A percentile compares a stretch with the other conserved stretches of the same genome.
Evolutionary conservation across 768 basidiomycete species (phyloP).

Genomic region (Mycena rosella): DNA sequence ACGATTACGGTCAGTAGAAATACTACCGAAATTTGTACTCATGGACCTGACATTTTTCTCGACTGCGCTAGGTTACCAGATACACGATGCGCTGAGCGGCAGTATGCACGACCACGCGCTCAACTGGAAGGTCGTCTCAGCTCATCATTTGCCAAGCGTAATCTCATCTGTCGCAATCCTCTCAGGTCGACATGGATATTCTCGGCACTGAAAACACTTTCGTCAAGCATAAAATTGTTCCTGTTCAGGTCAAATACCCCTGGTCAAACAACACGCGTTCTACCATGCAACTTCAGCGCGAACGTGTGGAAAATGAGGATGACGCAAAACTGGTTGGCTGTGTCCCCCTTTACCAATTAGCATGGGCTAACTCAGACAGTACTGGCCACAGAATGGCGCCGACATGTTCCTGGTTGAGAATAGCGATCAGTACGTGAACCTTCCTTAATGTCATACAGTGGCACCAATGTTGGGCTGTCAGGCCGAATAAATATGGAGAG

Average conservation of each 20-base stretch:
- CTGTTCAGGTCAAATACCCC: constrained; percentile 55
- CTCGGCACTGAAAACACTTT: constrained; percentile 65
- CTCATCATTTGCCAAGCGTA: neutral
- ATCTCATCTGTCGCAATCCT: neutral
- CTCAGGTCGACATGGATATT: constrained; percentile 65
- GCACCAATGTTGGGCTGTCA: constrained; percentile 10
- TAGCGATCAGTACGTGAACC: constrained; percentile 46
- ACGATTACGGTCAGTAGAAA: constrained; percentile 54
- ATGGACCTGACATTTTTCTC: neutral
- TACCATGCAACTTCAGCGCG: constrained; percentile 50
- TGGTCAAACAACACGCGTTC: constrained; percentile 57
- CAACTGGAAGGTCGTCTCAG: constrained; percentile 55
- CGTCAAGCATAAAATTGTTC: constrained; percentile 57
- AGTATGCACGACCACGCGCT: constrained; percentile 69
- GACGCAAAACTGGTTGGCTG: constrained; percentile 53
- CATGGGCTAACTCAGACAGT: neutral
- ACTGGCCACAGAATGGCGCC: constrained; percentile 58
- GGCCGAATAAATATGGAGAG: constrained; percentile 60
- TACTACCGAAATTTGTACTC: no score
- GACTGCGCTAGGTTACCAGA: constrained; percentile 37
- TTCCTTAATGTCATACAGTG: no score
- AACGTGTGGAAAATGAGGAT: constrained; percentile 58
- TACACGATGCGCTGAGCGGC: constrained; percentile 46
- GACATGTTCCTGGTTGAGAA: constrained; percentile 64
- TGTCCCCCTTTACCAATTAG: neutral